A percentile compares a stretch with the other conserved stretches of the same genome.
These are phyloP conservation scores for Hyaloperonospora brassicae DNA, from an alignment of 352 stramenopile species.

Conservation along the genomic window DNA sequence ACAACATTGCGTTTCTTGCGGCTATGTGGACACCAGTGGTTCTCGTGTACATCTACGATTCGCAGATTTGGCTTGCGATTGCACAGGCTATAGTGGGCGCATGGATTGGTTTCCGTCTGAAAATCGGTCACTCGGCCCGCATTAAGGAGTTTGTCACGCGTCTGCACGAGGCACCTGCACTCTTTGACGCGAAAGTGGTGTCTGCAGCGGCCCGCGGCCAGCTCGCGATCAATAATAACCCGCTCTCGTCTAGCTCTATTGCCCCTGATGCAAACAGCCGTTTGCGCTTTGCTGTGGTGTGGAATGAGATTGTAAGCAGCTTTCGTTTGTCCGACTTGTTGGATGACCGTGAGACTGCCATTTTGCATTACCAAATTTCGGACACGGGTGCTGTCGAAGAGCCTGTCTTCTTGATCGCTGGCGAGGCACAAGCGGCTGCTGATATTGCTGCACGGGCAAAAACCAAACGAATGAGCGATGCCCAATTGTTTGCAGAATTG, in stretches of 20 bases:
- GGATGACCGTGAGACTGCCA: slow-evolving; percentile 80
- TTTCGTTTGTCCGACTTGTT: slow-evolving; percentile 82
- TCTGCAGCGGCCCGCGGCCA: slow-evolving; percentile 60
- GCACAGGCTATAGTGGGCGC: slow-evolving; percentile 69
- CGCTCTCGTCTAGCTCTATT: slow-evolving; percentile 43
- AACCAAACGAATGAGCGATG: slow-evolving; percentile 48
- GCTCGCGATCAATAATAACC: slow-evolving; percentile 51
- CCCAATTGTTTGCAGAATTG: slow-evolving; percentile 55
- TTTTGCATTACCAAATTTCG: slow-evolving; percentile 86
- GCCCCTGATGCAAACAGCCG: slow-evolving; percentile 68
- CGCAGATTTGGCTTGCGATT: slow-evolving; percentile 83
- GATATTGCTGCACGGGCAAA: slow-evolving; percentile 63
- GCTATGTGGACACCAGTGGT: slow-evolving; percentile 75
- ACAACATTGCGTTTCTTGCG: slow-evolving; percentile 76
- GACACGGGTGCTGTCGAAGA: slow-evolving; percentile 74
- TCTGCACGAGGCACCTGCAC: slow-evolving; percentile 45
- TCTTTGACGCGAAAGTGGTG: slow-evolving; percentile 80
- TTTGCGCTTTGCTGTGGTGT: slow-evolving; percentile 80
- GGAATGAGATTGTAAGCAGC: slow-evolving; percentile 86
- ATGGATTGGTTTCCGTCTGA: slow-evolving; percentile 67
- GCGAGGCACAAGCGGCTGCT: slow-evolving; percentile 56
- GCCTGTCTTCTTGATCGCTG: slow-evolving; percentile 82
- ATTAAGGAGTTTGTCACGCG: slow-evolving; percentile 69
- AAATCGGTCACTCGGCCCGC: slow-evolving; percentile 74
- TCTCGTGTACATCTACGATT: slow-evolving; percentile 84